These are phyloP conservation scores for Vitis amurensis DNA, from an alignment of 164 flowering plant species.

Conservation along the genomic window DNA sequence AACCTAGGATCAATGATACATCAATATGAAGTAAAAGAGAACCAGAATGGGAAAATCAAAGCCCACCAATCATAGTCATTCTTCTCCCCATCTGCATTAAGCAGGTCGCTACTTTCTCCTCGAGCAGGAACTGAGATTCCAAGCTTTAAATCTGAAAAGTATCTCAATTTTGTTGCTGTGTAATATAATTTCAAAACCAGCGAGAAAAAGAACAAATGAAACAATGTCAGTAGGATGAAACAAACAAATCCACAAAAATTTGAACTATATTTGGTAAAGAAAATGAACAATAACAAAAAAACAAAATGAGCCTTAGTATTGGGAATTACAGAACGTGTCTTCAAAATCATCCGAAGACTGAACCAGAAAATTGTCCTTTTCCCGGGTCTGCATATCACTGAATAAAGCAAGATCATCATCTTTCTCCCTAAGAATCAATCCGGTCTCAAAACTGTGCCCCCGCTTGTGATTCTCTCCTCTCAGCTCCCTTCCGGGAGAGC, in stretches of 20 bases:
- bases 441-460: slow-evolving; percentile 76
- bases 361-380: slow-evolving; percentile 75
- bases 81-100: slow-evolving; percentile 78
- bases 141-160: slow-evolving; percentile 79
- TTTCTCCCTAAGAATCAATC: slow-evolving; percentile 53
- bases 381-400: slow-evolving; percentile 75
- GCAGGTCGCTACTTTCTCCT: slow-evolving; percentile 81
- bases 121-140: slow-evolving; percentile 70
- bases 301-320: neutral
- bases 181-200: slow-evolving; percentile 6
- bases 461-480: slow-evolving; percentile 62
- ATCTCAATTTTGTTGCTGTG: slow-evolving; percentile 72
- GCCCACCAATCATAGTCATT: slow-evolving; percentile 96
- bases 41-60: slow-evolving; percentile 3
- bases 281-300: slow-evolving; percentile 5
- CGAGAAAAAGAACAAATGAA: neutral
- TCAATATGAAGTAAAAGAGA: neutral
- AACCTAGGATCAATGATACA: neutral
- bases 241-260: neutral
- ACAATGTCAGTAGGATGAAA: slow-evolving; percentile 2
- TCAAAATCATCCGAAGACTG: slow-evolving; percentile 72
- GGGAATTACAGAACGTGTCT: slow-evolving; percentile 67
- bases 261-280: neutral
- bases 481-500: slow-evolving; percentile 63
- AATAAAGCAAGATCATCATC: slow-evolving; percentile 93